Percentiles rank a stretch among this genome's conserved stretches.
Evolutionary conservation across 768 basidiomycete genomes (phyloP).

Genomic region (Rhodotorula babjevae): DNA sequence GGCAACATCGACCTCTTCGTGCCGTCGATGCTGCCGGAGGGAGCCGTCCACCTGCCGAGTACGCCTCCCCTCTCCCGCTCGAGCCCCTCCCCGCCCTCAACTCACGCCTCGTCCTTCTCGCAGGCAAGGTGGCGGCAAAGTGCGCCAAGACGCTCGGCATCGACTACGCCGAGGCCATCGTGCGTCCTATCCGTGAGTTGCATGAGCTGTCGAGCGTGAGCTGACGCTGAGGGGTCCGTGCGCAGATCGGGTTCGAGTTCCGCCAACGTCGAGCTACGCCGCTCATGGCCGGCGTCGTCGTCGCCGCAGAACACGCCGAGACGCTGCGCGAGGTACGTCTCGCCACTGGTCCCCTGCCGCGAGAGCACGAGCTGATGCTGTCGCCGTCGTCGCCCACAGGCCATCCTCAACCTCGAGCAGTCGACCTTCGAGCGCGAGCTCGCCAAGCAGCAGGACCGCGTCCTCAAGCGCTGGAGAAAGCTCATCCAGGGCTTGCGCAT

Average conservation of each 20-base stretch:
- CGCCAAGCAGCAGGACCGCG: conserved; percentile 69
- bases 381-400: conserved; percentile 52
- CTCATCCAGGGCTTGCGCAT: conserved; percentile 84
- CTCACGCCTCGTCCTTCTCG: conserved; percentile 8
- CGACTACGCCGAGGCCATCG: conserved; percentile 91
- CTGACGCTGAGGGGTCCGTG: not conserved
- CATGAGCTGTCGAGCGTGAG: conserved; percentile 21
- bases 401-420: conserved; percentile 75
- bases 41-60: conserved; percentile 88
- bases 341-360: not conserved
- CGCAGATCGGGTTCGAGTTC: conserved; percentile 91
- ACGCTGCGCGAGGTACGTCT: conserved; percentile 63
- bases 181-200: conserved; percentile 51
- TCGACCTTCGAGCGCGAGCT: conserved; percentile 71
- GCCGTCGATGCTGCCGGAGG: conserved; percentile 85
- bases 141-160: conserved; percentile 80
- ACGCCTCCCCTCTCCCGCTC: conserved; percentile 47
- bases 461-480: conserved; percentile 79
- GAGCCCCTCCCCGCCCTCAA: not conserved
- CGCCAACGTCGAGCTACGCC: conserved; percentile 84
- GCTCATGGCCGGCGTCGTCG: conserved; percentile 75
- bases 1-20: conserved; percentile 96
- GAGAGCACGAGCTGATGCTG: not conserved
- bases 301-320: conserved; percentile 72
- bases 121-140: conserved; percentile 82